Conservation (phyloP, 306 rosid species). For the Rubus parviflorus region DNA sequence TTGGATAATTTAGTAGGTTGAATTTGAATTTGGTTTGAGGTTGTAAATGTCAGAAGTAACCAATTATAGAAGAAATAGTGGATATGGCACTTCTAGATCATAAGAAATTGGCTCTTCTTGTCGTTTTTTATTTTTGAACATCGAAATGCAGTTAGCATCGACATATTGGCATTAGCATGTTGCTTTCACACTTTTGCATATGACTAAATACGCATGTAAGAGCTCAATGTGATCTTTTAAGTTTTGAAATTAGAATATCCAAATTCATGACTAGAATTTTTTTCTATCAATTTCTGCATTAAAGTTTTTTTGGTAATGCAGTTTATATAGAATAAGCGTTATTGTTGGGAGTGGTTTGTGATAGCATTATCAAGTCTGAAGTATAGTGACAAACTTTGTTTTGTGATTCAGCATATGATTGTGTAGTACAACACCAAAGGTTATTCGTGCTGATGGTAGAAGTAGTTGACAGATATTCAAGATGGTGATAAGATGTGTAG, state of each 20-base stretch:
- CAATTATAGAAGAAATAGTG: background rate
- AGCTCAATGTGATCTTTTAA: too few species aligned
- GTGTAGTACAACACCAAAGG: background rate
- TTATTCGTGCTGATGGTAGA: background rate
- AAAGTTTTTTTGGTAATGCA: background rate
- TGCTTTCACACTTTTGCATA: too few species aligned
- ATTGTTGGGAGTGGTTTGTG: conserved; percentile 1
- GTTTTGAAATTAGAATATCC: too few species aligned
- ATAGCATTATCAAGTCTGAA: background rate
- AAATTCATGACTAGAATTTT: background rate
- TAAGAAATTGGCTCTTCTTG: too few species aligned
- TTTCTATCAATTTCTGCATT: background rate
- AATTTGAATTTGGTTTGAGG: background rate
- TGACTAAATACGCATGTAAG: too few species aligned
- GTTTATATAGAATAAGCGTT: background rate
- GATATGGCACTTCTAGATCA: too few species aligned
- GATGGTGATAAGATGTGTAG: conserved; percentile 9
- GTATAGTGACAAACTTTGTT: background rate
- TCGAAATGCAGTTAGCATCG: too few species aligned
- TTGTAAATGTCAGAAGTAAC: background rate
- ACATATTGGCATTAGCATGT: too few species aligned
- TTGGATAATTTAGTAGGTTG: conserved; percentile 6
- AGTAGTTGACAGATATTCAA: background rate
- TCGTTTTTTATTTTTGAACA: too few species aligned
- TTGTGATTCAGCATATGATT: background rate